Conservation (phyloP, 768 basidiomycete species). For the Boletus sensibilis region DNA sequence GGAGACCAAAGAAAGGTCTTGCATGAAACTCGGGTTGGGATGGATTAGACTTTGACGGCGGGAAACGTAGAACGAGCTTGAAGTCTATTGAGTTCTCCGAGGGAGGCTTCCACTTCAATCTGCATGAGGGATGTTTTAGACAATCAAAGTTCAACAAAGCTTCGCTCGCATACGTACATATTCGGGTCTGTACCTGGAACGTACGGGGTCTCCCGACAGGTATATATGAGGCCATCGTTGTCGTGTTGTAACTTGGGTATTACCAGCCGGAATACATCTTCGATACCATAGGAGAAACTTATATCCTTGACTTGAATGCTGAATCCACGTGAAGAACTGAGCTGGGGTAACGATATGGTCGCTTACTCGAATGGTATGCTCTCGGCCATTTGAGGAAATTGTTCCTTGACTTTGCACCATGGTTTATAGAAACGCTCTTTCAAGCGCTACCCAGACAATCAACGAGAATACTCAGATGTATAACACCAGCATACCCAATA, state of each 20-base stretch:
- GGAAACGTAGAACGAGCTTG: constrained; percentile 92
- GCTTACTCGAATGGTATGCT: constrained; percentile 82
- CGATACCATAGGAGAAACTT: constrained; percentile 81
- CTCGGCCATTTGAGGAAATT: constrained; percentile 64
- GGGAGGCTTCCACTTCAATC: constrained; percentile 98
- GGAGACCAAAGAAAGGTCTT: constrained; percentile 83
- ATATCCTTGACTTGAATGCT: constrained; percentile 90
- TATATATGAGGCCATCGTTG: constrained; percentile 96
- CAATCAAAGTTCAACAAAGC: neutral
- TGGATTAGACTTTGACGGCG: constrained; percentile 53
- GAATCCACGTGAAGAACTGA: constrained; percentile 7
- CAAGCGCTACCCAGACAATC: constrained; percentile 42
- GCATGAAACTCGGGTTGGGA: constrained; percentile 72
- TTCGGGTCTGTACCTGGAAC: constrained; percentile 79
- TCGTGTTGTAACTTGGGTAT: constrained; percentile 87
- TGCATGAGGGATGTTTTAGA: constrained; percentile 32
- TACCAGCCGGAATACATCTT: constrained; percentile 80
- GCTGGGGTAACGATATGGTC: neutral
- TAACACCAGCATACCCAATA: constrained; percentile 68
- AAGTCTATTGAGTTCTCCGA: constrained; percentile 98
- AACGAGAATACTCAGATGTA: constrained; percentile 1
- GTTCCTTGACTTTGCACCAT: constrained; percentile 63
- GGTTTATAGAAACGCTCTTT: constrained; percentile 82
- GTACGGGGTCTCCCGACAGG: constrained; percentile 83
- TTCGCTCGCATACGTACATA: constrained; percentile 82